phyloP scores from a whole-genome alignment of 345 rosid species.

The Streptanthus diversifolius region DNA sequence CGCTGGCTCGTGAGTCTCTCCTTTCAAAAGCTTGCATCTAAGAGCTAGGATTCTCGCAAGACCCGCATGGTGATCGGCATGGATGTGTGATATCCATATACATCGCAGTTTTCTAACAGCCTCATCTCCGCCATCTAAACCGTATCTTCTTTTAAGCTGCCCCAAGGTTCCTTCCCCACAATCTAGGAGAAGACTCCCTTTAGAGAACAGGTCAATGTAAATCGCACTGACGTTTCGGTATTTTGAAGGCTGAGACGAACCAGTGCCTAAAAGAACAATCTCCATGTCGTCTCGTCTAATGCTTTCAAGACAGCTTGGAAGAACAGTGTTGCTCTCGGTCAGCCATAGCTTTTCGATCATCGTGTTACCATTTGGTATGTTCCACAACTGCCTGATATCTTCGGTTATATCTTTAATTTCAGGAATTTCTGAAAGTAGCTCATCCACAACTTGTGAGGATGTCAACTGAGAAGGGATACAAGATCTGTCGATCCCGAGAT shows the following conservation, averaged over 20 bases:
- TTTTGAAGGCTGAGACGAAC: constrained; percentile 98
- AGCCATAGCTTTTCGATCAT: constrained; percentile 47
- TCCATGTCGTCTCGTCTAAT: constrained; percentile 79
- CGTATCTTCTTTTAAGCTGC: constrained; percentile 90
- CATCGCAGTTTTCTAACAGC: constrained; percentile 63
- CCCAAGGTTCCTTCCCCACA: constrained; percentile 98
- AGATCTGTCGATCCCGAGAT: constrained; percentile 74
- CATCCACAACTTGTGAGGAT: constrained; percentile 51
- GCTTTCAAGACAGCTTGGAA: constrained; percentile 72
- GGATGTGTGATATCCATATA: constrained; percentile 95
- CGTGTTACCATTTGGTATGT: constrained; percentile 30
- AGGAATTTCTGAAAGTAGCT: constrained; percentile 67
- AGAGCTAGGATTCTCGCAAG: constrained; percentile 82
- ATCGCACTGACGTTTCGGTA: constrained; percentile 83
- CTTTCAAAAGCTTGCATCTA: constrained; percentile 66
- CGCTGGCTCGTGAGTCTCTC: constrained; percentile 62
- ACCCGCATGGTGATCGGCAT: constrained; percentile 92
- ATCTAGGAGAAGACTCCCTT: constrained; percentile 78
- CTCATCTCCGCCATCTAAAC: constrained; percentile 68
- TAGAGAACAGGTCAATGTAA: constrained; percentile 66
- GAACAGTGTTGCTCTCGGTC: constrained; percentile 44
- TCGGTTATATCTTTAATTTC: constrained; percentile 62
- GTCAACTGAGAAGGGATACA: constrained; percentile 47
- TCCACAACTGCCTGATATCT: constrained; percentile 54
- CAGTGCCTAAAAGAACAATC: constrained; percentile 89